Evolutionary conservation across 371 early-diverging fungal species (phyloP), one percentile per base, ranked within the genome.

Genomic region (Blakeslea trispora): DNA sequence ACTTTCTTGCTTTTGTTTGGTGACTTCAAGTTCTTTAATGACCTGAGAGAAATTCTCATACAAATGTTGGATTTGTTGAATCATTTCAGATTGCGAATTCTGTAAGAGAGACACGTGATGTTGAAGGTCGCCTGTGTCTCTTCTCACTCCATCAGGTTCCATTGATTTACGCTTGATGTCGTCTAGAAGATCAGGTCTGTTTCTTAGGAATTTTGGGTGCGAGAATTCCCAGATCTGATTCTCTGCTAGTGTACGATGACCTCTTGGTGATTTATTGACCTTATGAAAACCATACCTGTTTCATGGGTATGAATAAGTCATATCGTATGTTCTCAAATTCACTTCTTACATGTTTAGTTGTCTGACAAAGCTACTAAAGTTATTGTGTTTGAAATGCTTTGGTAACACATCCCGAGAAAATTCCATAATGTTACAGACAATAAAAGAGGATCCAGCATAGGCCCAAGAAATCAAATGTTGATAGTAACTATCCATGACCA

Each of bases 191-290:
- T 93, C 92, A 18, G 88, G 86, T 9, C 88, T 83, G 50, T 85
- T 90, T 47, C 90, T 82, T 34, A 89, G 52, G 59, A 95, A 95
- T 59, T 90, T 88, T 51, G 88, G 81, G 62, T 95, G 94, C 44
- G 90, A 91, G 69, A 95, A 95, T 72, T 93, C 94, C 95, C 95
- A 95, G 62, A 92, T 85, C 69, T 92, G 92, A 68, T 90, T 90
- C 63, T 91, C 93, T 7, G 87, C 87, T 47, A 83, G 63, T 21
- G 87, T 89, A 28, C 91, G 85, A 61, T 89, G 88, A 1, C 94
- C 94, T 49, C 93, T 79, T 9, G 92, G 91, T 45, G 90, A 82
- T 71, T 91, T 82, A 82, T 88, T 94, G 59, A 91, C 83, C 63
- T 94, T 94, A 77, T 91, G 91, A 60, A 93, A 93, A 5, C 92